Base-by-base conservation (phyloP, 495 filamentous ascomycete genomes). In the Terfezia claveryi region DNA sequence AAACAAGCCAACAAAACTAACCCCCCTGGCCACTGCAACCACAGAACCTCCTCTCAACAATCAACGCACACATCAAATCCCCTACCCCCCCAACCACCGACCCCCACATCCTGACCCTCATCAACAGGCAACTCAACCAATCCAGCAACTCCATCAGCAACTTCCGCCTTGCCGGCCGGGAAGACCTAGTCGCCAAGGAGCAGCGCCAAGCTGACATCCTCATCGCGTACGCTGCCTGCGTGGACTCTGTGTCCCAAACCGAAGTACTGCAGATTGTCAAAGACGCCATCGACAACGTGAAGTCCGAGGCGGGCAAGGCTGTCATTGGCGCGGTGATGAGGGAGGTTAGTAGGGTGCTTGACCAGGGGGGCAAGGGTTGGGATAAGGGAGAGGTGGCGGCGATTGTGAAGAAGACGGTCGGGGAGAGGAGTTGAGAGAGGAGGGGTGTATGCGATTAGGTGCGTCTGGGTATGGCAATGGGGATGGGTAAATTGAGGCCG, bases 31-130 rank as follows among this genome's bases (percentile, higher is more conserved):
- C 20, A 20, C 0, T 20, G 20, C 20, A 32, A 4, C 27, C 27
- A 32, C 20, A 62, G 60, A 51, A 51, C n/a, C 61, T 80, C 54
- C 68, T 80, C 37, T 59, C 74, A 16, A 69, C 71, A 17, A 69
- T 69, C 8, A 70, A 72, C 58, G 80, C 80, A 65, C 75, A 75
- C 51, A 73, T 71, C 60, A 80, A 80, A 61, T 76, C 76, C 0
- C 44, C 66, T n/a, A 61, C 60, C 23, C 76, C 78, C 11, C 70
- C 77, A 53, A 68, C 62, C 50, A 78, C 74, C 27, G 76, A 80
- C 65, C 64, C 69, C 53, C 73, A 76, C 55, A 68, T 80, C 41
- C 72, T 80, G 8, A 59, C 68, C 14, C 69, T 80, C 36, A 69
- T 80, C 37, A 69, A 68, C 49, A 73, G 72, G 59, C 66, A 68